These are phyloP conservation scores for Saturnispora diversa DNA, from an alignment of 805 yeast species.

Conservation along the genomic window DNA sequence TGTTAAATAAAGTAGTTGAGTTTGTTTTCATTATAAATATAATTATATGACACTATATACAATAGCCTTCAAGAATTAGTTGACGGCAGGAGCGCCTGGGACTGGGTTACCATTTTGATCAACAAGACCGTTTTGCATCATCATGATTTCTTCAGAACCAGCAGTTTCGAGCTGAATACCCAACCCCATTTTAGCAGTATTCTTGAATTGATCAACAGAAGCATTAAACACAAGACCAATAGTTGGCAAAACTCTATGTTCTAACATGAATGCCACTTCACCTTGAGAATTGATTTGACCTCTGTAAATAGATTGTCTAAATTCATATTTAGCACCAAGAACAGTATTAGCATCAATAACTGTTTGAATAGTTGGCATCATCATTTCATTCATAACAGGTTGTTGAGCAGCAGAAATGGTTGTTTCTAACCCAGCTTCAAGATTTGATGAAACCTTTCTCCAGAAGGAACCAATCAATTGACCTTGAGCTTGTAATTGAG, in stretches of 20 bases:
- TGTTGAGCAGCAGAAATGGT: conserved; percentile 74
- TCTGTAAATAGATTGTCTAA: conserved; percentile 91
- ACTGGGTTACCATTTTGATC: conserved; percentile 83
- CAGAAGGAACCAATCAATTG: conserved; percentile 82
- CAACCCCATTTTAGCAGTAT: conserved; percentile 76
- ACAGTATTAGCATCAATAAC: conserved; percentile 88
- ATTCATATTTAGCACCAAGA: conserved; percentile 94
- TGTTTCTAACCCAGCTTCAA: conserved; percentile 91
- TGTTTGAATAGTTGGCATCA: conserved; percentile 72
- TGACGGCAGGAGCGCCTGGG: conserved; percentile 57
- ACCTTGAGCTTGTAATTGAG: conserved; percentile 91
- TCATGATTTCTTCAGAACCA: conserved; percentile 85
- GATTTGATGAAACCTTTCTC: conserved; percentile 87
- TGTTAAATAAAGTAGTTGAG: too few species aligned
- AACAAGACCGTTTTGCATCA: conserved; percentile 81
- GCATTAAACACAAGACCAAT: conserved; percentile 79
- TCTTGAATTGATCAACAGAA: conserved; percentile 82
- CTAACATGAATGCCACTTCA: conserved; percentile 83
- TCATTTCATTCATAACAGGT: conserved; percentile 65
- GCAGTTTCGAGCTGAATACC: conserved; percentile 95
- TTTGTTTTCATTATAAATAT: too few species aligned
- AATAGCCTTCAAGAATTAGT: background rate
- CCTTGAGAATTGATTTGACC: conserved; percentile 91
- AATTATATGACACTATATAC: conserved; percentile 4
- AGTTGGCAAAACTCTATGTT: conserved; percentile 89